These are phyloP conservation scores for Coriaria nepalensis DNA, from an alignment of 306 rosid genomes.

Conservation along the genomic window DNA sequence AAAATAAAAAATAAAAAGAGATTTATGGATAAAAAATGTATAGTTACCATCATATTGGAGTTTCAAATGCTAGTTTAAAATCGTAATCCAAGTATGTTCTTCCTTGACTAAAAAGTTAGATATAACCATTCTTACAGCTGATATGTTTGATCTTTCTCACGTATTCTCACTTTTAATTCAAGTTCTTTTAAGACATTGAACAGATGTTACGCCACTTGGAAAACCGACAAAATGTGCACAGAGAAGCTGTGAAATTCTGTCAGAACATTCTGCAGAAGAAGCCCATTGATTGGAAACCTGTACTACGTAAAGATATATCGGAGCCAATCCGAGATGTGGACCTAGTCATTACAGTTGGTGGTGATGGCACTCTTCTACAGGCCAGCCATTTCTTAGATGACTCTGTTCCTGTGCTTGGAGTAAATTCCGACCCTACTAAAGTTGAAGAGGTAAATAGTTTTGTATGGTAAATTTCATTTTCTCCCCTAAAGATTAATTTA, in stretches of 20 bases:
- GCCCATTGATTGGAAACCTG: constrained; percentile 61
- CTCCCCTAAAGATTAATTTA: too few species aligned
- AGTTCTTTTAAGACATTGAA: constrained; percentile 18
- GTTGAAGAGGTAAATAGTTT: constrained; percentile 50
- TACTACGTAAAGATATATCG: constrained; percentile 30
- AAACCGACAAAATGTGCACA: constrained; percentile 54
- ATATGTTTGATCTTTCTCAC: not conserved
- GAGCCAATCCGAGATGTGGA: constrained; percentile 62
- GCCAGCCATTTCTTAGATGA: constrained; percentile 80
- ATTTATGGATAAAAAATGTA: too few species aligned
- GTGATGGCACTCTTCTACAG: constrained; percentile 85
- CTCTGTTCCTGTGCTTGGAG: constrained; percentile 72
- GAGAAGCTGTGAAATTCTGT: constrained; percentile 53
- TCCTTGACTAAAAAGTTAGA: too few species aligned
- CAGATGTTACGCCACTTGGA: constrained; percentile 48
- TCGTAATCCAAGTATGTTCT: too few species aligned
- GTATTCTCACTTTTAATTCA: constrained; percentile 6
- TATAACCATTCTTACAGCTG: too few species aligned
- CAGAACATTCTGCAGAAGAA: constrained; percentile 53
- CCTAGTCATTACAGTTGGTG: constrained; percentile 75
- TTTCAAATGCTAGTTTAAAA: too few species aligned
- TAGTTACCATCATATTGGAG: too few species aligned
- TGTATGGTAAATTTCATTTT: too few species aligned
- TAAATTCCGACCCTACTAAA: constrained; percentile 83
- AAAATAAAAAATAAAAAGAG: too few species aligned